phyloP scores from a whole-genome alignment of 2,329 filamentous ascomycete species.

The Fusarium sp. region DNA sequence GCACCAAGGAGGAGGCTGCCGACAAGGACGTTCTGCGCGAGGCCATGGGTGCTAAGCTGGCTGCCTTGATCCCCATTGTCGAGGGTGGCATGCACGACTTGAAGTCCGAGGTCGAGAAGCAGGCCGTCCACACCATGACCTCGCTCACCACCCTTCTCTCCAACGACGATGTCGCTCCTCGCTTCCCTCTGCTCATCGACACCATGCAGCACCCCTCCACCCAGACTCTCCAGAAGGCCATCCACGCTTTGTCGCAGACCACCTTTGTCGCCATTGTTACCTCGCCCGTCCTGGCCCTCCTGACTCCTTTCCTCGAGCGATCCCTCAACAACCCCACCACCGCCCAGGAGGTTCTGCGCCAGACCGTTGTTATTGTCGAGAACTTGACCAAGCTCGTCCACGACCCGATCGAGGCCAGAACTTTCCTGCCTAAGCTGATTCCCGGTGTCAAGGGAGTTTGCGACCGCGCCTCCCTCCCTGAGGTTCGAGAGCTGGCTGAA shows the following conservation, averaged over 20 bases:
- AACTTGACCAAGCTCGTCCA: constrained; percentile 99
- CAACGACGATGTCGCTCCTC: constrained; percentile 95
- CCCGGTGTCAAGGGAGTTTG: constrained; percentile 92
- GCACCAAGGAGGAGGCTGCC: constrained; percentile 82
- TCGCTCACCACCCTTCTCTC: constrained; percentile 89
- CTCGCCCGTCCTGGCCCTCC: constrained; percentile 90
- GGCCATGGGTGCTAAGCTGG: constrained; percentile 88
- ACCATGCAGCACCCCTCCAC: constrained; percentile 94
- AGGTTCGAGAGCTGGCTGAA: constrained; percentile 90
- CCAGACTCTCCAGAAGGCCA: constrained; percentile 91
- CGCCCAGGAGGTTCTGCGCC: constrained; percentile 91
- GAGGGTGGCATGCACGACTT: constrained; percentile 97
- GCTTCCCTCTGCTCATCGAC: constrained; percentile 91
- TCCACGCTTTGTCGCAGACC: constrained; percentile 94
- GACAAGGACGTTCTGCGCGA: constrained; percentile 92
- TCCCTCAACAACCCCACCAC: constrained; percentile 92
- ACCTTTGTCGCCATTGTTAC: constrained; percentile 98
- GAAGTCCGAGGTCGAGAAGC: constrained; percentile 88
- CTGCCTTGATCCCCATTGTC: constrained; percentile 88
- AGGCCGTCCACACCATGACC: constrained; percentile 91
- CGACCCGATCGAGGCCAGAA: constrained; percentile 90
- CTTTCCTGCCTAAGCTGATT: constrained; percentile 93
- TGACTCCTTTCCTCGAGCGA: constrained; percentile 94
- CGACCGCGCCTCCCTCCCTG: constrained; percentile 89
- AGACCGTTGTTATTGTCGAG: constrained; percentile 96